These are phyloP conservation scores for Penicillium pulvis DNA, from an alignment of 495 filamentous ascomycete species.

Conservation along the genomic window DNA sequence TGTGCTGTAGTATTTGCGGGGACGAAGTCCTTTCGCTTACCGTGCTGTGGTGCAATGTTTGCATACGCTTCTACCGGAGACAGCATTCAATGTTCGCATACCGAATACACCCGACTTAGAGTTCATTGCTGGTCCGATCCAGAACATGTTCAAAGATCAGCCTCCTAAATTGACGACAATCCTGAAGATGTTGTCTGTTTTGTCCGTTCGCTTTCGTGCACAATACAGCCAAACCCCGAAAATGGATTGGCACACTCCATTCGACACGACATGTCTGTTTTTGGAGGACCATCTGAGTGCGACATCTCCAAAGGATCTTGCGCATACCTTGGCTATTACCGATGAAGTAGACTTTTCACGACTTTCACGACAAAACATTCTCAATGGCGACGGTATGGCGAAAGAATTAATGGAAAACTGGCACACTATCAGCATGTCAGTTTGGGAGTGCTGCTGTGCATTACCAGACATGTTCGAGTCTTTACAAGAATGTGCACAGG, in stretches of 20 bases:
- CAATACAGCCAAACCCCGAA: constrained; percentile 36
- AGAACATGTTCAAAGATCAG: constrained; percentile 36
- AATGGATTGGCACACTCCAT: constrained; percentile 40
- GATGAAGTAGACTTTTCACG: constrained; percentile 34
- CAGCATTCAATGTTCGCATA: constrained; percentile 13
- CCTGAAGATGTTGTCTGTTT: constrained; percentile 39
- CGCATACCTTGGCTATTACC: constrained; percentile 26
- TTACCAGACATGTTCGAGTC: constrained; percentile 35
- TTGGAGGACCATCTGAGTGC: constrained; percentile 36
- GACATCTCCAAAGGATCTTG: constrained; percentile 35
- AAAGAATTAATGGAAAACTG: constrained; percentile 28
- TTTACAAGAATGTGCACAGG: constrained; percentile 41
- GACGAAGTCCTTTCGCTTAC: constrained; percentile 43
- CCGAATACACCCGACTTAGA: constrained; percentile 30
- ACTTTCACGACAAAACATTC: constrained; percentile 27
- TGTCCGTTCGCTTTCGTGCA: constrained; percentile 37
- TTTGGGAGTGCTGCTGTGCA: constrained; percentile 47
- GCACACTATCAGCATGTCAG: constrained; percentile 34
- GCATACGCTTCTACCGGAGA: constrained; percentile 22
- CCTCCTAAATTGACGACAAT: constrained; percentile 33
- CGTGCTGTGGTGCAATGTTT: constrained; percentile 37
- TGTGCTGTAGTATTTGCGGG: constrained; percentile 33
- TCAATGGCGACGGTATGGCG: constrained; percentile 22
- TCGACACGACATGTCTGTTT: constrained; percentile 36
- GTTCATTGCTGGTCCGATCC: constrained; percentile 44